Evolutionary conservation across 139 green algal genomes (phyloP), one percentile per base, ranked within the genome.

Genomic region (Haematococcus lacustris): DNA sequence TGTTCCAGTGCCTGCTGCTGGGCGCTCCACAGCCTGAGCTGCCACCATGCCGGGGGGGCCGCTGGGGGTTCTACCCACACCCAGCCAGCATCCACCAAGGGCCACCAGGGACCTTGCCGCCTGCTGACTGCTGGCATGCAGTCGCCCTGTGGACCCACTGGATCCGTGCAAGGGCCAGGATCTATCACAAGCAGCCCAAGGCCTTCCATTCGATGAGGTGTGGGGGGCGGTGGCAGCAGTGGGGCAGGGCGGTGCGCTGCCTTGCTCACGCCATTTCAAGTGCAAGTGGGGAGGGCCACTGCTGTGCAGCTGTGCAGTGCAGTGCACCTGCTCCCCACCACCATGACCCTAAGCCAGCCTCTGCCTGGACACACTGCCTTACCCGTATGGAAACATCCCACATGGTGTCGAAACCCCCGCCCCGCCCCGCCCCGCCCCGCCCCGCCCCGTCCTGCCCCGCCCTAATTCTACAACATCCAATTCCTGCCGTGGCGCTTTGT

Each of bases 141-240:
- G 83, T 88, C 23, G 83, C 83, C 0, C 1, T 86, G 39, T 77
- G 77, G 80, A 88, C 83, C 28, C 71, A 84, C 13, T 72, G 75
- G 28, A 80, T 88, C 2, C 64, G 80, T 33, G 75, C 82, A 61
- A 67, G 82, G 39, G 57, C 71, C 33, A 34, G 51, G n/a, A 66
- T 81, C 63, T 85, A 85, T 47, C 35, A 79, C 66, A 35, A 51
- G 28, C 73, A 80, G 64, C 68, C 69, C 3, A 83, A 85, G 38
- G 63, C 82, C 61, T 39, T 76, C 38, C 73, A 76, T n/a, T 17
- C 53, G 2, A 85, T 83, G 67, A 57, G 82, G 82, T 87, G 72
- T 41, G 74, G 35, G 28, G 28, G n/a, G n/a, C n/a, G n/a, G n/a
- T n/a, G n/a, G n/a, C n/a, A n/a, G n/a, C n/a, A n/a, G n/a, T n/a